A percentile compares a stretch with the other conserved stretches of the same genome.
phyloP scores from a whole-genome alignment of 352 stramenopile species.

The Phytophthora meadii region DNA sequence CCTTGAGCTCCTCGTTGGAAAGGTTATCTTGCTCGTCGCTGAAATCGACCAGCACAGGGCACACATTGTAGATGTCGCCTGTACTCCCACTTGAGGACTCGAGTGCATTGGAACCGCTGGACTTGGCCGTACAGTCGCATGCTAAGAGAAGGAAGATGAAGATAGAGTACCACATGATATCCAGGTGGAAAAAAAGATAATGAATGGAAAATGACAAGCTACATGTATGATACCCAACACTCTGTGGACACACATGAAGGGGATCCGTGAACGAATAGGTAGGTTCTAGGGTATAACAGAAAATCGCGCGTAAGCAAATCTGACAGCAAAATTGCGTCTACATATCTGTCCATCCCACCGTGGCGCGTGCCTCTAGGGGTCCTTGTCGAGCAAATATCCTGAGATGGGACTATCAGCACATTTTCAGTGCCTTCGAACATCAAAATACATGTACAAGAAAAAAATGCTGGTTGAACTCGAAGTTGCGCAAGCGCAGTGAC shows the following conservation, averaged over 20 bases:
- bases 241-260: background rate
- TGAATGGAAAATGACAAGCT: background rate
- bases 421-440: background rate
- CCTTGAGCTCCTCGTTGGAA: conserved; percentile 27
- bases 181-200: background rate
- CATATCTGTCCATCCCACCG: background rate
- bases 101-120: background rate
- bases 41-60: conserved; percentile 30
- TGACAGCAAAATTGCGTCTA: conserved; percentile 1
- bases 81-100: conserved; percentile 11
- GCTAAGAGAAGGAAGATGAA: conserved; percentile 10
- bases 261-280: background rate
- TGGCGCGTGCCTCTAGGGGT: background rate
- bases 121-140: conserved; percentile 2
- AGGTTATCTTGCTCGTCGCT: conserved; percentile 23
- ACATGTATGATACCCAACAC: too few species aligned
- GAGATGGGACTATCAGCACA: conserved; percentile 2
- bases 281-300: background rate
- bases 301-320: conserved; percentile 1
- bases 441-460: background rate
- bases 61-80: conserved; percentile 33
- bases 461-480: background rate
- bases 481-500: too few species aligned
- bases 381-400: conserved; percentile 2
- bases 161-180: conserved; percentile 6